These are phyloP conservation scores for Tylopilus intermedius DNA, from an alignment of 768 basidiomycete species.

Conservation along the genomic window DNA sequence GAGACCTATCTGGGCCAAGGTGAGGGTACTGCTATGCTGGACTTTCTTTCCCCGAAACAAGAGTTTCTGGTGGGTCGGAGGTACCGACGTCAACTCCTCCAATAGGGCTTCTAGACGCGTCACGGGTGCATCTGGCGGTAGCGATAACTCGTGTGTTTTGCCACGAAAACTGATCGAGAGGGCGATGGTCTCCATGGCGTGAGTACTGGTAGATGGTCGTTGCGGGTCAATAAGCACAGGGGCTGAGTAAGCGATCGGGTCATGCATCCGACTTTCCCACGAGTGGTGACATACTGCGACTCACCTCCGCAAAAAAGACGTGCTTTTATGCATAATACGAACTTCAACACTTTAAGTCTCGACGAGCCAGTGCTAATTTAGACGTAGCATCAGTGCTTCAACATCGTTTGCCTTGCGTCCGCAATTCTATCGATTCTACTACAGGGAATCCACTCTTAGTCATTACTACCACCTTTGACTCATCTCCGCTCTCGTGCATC, in stretches of 20 bases:
- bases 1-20: conserved; percentile 47
- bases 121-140: conserved; percentile 50
- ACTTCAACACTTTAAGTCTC: too few relatives aligned
- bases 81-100: conserved; percentile 63
- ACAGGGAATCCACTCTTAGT: too few relatives aligned
- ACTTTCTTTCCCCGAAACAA: conserved; percentile 64
- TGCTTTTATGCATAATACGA: too few relatives aligned
- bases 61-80: conserved; percentile 63
- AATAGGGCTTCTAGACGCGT: conserved; percentile 45
- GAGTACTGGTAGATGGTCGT: background rate
- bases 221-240: background rate
- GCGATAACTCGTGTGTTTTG: conserved; percentile 39
- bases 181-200: conserved; percentile 12
- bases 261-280: too few relatives aligned
- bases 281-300: too few relatives aligned
- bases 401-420: too few relatives aligned
- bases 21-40: conserved; percentile 27
- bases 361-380: too few relatives aligned
- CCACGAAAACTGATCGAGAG: conserved; percentile 46
- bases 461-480: too few relatives aligned
- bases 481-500: too few relatives aligned
- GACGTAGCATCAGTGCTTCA: too few relatives aligned
- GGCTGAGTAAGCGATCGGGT: conserved; percentile 15
- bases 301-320: too few relatives aligned
- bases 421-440: too few relatives aligned